Percentiles rank a stretch among this genome's conserved stretches.
Evolutionary conservation across 805 yeast genomes (phyloP).

Genomic region (Aciculoconidium aculeatum): DNA sequence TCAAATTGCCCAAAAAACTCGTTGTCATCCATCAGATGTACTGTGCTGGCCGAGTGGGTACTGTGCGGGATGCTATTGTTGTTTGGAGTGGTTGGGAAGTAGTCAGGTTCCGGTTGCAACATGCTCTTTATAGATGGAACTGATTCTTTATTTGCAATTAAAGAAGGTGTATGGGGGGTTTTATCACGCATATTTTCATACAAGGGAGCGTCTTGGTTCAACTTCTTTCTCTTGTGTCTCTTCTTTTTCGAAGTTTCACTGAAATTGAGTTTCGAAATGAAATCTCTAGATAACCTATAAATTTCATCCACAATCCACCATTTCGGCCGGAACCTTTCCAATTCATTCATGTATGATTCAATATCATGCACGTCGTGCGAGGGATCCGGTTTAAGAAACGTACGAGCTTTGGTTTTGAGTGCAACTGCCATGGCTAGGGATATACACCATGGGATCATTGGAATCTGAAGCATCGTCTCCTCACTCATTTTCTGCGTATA

Average conservation of each 20-base stretch:
- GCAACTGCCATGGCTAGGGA: conserved; percentile 22
- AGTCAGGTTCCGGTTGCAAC: no score
- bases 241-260: no score
- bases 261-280: conserved; percentile 13
- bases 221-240: no score
- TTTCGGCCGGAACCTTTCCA: conserved; percentile 15
- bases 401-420: conserved; percentile 13
- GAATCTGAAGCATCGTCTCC: conserved; percentile 18
- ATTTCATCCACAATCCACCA: conserved; percentile 29
- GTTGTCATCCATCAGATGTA: conserved; percentile 4
- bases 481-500: conserved; percentile 15
- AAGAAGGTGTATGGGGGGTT: no score
- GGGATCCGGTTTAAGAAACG: no score
- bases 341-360: conserved; percentile 15
- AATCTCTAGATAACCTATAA: conserved; percentile 16
- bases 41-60: conserved; percentile 2
- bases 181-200: no score
- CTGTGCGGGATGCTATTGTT: neutral
- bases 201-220: no score
- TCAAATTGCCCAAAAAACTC: conserved; percentile 10
- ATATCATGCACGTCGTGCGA: no score
- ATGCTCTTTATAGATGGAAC: conserved; percentile 8
- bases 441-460: conserved; percentile 21
- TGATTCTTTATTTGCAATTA: no score
- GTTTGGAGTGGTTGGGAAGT: neutral